Evolutionary conservation across 106 monocot genomes (phyloP), one percentile per base, ranked within the genome.

Genomic region (Cymbidium sinense): DNA sequence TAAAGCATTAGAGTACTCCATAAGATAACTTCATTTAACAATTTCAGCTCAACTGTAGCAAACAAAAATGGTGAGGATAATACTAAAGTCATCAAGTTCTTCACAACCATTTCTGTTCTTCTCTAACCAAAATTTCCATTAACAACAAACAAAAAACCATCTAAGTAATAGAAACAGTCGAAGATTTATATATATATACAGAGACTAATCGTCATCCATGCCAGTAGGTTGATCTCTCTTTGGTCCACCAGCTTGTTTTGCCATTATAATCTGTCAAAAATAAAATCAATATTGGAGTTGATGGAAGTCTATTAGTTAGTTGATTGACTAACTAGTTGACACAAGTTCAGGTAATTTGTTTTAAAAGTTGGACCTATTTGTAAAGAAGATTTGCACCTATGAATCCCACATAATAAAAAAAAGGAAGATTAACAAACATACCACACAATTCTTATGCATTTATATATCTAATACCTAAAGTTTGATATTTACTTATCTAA

Each of bases 231-330:
- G 87, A 78, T 87, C 90, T 87, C 91, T 92, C 77, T 70, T 90
- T 37, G 98, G 98, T 9, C 98, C 98, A 29, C 98, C 98, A 1
- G 94, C 98, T 75, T 85, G 94, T 78, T 90, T 99, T 65, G 98
- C 88, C 98, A 94, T 94, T 83, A 99, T 99, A 70, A 99, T 99
- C 98, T 99, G 86, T 70, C 39, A 34, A 83, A 34, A 30, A 47
- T 39, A 39, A 39, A 21, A 37, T 61, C 30, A 29, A 50, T 9
- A n/a, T 69, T 50, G 21, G 29, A 77, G 54, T 54, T 54, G 20
- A 54, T 54, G 54, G n/a, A 19, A n/a, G 6, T 54, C 19, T 41
- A 41, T 41, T 41, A 7, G 8, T 41, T 6, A 7, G 41, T 41
- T 41, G 41, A 41, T 41, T 41, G 9, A 9, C 41, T 41, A 41